A percentile compares a stretch with the other conserved stretches of the same genome.
Conservation (phyloP, 1,284 basidiomycete species). For the Coniferiporia sulphurascens region DNA sequence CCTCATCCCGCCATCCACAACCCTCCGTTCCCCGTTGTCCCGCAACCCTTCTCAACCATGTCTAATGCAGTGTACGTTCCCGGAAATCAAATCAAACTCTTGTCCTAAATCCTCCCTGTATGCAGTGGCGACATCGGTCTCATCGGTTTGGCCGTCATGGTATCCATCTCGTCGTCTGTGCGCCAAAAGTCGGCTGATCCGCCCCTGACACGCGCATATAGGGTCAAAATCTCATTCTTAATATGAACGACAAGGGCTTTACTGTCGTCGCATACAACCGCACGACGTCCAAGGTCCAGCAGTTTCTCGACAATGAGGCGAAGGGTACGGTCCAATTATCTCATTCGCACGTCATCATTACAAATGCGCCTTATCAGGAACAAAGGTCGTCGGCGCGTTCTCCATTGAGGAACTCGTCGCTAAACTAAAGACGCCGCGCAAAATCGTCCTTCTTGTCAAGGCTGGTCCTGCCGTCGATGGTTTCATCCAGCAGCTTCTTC, state of each 20-base stretch:
- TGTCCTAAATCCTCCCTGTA: background rate
- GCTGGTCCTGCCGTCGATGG: constrained; percentile 75
- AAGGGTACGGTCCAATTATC: constrained; percentile 62
- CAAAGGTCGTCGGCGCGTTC: constrained; percentile 92
- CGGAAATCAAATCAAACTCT: background rate
- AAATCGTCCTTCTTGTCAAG: constrained; percentile 97
- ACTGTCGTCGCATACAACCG: constrained; percentile 97
- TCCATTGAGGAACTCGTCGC: constrained; percentile 83
- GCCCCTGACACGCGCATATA: constrained; percentile 28
- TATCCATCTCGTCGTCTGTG: constrained; percentile 31
- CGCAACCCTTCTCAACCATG: constrained; percentile 6
- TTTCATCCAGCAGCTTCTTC: constrained; percentile 70
- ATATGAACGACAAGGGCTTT: constrained; percentile 99
- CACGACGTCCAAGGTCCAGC: constrained; percentile 93
- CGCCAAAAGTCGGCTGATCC: constrained; percentile 11
- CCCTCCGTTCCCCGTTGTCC: background rate
- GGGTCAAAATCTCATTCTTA: constrained; percentile 95
- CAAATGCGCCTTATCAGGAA: constrained; percentile 50
- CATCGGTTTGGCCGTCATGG: constrained; percentile 97
- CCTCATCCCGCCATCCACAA: background rate
- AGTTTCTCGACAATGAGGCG: constrained; percentile 95
- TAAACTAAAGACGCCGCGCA: constrained; percentile 81
- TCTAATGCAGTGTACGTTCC: constrained; percentile 17
- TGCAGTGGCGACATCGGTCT: constrained; percentile 85
- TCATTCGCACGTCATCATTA: constrained; percentile 4